These are phyloP conservation scores for Aspergillus chevalieri DNA, from an alignment of 2,329 filamentous ascomycete species.

Conservation along the genomic window DNA sequence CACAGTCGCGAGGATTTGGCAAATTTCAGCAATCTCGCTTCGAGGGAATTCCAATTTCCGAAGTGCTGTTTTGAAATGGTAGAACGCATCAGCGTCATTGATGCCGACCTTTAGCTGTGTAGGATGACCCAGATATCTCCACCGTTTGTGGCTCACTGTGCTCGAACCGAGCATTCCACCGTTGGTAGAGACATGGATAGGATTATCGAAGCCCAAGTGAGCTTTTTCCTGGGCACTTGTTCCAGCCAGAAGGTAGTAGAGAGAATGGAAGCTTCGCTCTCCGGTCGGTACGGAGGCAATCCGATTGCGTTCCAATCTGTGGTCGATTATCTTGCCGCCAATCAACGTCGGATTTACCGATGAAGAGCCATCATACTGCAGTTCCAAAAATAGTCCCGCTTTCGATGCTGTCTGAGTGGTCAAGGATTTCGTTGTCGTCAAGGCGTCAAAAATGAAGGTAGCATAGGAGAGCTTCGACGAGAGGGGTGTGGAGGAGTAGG, in stretches of 20 bases:
- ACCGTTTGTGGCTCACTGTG: constrained; percentile 64
- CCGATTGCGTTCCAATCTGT: constrained; percentile 83
- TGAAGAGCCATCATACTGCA: constrained; percentile 90
- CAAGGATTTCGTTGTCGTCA: constrained; percentile 94
- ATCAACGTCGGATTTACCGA: constrained; percentile 80
- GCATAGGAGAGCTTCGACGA: constrained; percentile 90
- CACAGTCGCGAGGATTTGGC: constrained; percentile 86
- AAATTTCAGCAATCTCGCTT: constrained; percentile 92
- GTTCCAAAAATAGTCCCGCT: constrained; percentile 87
- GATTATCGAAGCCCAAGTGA: constrained; percentile 64
- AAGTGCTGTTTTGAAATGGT: constrained; percentile 93
- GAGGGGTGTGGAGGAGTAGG: constrained; percentile 84
- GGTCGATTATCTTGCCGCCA: constrained; percentile 89
- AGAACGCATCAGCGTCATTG: constrained; percentile 91
- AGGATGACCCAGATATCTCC: constrained; percentile 93
- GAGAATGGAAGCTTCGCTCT: constrained; percentile 90
- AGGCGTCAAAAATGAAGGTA: constrained; percentile 88
- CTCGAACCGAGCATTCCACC: constrained; percentile 50
- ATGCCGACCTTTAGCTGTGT: constrained; percentile 96
- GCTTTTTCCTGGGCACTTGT: constrained; percentile 85
- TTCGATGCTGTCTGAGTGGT: constrained; percentile 95
- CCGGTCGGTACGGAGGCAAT: constrained; percentile 90
- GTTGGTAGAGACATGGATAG: constrained; percentile 32
- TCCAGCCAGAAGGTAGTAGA: constrained; percentile 91
- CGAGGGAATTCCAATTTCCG: constrained; percentile 91